These are phyloP conservation scores for Skeletonema marinoi DNA, from an alignment of 108 stramenopile species.

Conservation along the genomic window DNA sequence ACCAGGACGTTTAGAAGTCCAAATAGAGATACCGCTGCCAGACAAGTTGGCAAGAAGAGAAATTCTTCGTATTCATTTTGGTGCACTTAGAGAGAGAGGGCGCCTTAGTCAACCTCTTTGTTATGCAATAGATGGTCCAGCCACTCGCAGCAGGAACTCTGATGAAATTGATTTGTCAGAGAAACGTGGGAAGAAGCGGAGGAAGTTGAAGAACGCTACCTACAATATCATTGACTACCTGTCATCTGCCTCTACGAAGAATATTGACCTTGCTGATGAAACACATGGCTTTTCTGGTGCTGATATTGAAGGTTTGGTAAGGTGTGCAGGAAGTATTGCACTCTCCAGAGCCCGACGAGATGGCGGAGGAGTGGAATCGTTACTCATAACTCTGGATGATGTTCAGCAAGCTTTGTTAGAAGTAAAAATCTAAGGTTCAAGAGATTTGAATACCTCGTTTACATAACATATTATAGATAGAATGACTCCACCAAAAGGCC, in stretches of 20 bases:
- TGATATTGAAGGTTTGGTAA: slow-evolving; percentile 87
- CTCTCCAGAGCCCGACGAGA: slow-evolving; percentile 60
- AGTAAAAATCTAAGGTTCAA: slow-evolving; percentile 30
- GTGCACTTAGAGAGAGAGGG: slow-evolving; percentile 54
- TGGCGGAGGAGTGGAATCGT: slow-evolving; percentile 59
- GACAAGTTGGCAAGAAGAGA: slow-evolving; percentile 65
- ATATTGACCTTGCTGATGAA: slow-evolving; percentile 66
- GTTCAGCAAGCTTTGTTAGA: slow-evolving; percentile 60
- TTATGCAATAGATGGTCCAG: slow-evolving; percentile 61
- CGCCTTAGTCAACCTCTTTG: slow-evolving; percentile 69
- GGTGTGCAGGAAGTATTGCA: slow-evolving; percentile 83
- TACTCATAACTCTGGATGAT: slow-evolving; percentile 70
- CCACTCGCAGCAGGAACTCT: background rate
- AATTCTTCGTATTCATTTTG: slow-evolving; percentile 76
- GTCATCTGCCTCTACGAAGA: background rate
- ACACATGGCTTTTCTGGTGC: slow-evolving; percentile 85
- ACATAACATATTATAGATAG: too few species aligned
- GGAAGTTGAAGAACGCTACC: slow-evolving; percentile 30
- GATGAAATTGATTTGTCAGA: background rate
- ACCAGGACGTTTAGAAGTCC: slow-evolving; percentile 93
- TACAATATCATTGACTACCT: slow-evolving; percentile 32
- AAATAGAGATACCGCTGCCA: slow-evolving; percentile 80
- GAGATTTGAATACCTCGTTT: too few species aligned
- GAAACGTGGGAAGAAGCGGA: slow-evolving; percentile 27
- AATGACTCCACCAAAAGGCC: too few species aligned